These are phyloP conservation scores for Papiliotrema fonsecae DNA, from an alignment of 1,284 basidiomycete genomes.

Conservation along the genomic window DNA sequence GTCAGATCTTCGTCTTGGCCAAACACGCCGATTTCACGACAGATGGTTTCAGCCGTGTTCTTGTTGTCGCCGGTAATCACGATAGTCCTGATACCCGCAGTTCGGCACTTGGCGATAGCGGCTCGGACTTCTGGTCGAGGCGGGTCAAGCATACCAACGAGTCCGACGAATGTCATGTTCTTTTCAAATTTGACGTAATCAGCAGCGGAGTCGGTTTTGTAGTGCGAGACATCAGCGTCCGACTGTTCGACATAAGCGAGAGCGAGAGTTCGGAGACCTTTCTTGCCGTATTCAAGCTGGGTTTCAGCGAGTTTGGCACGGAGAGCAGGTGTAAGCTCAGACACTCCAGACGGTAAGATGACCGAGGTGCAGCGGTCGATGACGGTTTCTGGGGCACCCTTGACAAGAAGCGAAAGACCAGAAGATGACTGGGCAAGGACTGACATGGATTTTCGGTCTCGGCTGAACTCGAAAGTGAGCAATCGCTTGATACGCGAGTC, in stretches of 20 bases:
- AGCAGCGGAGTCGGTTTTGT: constrained; percentile 67
- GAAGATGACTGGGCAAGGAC: constrained; percentile 70
- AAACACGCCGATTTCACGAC: constrained; percentile 92
- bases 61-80: constrained; percentile 99
- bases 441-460: constrained; percentile 99
- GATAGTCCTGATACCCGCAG: constrained; percentile 91
- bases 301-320: constrained; percentile 59
- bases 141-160: constrained; percentile 97
- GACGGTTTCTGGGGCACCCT: constrained; percentile 94
- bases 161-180: constrained; percentile 84
- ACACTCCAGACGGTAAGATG: constrained; percentile 60
- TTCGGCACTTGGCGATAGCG: constrained; percentile 84
- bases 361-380: constrained; percentile 78
- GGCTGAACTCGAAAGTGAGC: constrained; percentile 92
- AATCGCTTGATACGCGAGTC: constrained; percentile 70
- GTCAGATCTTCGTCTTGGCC: constrained; percentile 71
- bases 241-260: constrained; percentile 78
- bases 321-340: constrained; percentile 61
- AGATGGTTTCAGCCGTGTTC: constrained; percentile 95
- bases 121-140: constrained; percentile 87
- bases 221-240: constrained; percentile 71
- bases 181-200: constrained; percentile 88
- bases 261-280: constrained; percentile 85
- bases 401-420: constrained; percentile 68
- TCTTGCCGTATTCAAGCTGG: constrained; percentile 67